Evolutionary conservation across 768 basidiomycete genomes (phyloP), one percentile per base, ranked within the genome.

Genomic region (Termitomyces bulborhizus): DNA sequence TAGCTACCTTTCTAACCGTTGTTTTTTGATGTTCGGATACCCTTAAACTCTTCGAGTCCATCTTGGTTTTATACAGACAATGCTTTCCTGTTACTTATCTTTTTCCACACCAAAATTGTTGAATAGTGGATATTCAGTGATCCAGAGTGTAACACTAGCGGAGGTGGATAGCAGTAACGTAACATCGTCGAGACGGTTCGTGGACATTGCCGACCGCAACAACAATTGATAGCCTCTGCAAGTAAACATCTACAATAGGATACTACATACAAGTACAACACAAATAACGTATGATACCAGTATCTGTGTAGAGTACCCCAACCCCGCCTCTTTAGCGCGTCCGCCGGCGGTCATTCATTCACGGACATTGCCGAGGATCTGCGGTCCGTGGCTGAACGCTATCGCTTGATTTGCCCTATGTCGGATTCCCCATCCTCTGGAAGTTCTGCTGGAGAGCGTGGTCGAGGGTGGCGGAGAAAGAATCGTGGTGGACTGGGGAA

Each of bases 401-500:
- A 18, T 4, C 29, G 34, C 4, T 48, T 36, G 15, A 34, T 24
- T 9, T 15, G 1, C 15, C 18, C 13, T 27, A 50, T 50, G 48
- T 29, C 48, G 29, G 37, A 50, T 11, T 39, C 26, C 13, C 26
- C 37, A 27, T 29, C 26, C n/a, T 31, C 42, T 26, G 51, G 43
- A 42, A 27, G 42, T 12, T 31, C 58, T 26, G 3, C 56, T 27
- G 29, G 41, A 51, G 51, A 27, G 21, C 57, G 57, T 44, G 57
- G 60, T 44, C 51, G 60, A 34, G 60, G 60, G 11, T 42, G 56
- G 21, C 53, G 61, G 9, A 37, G 59, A 50, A 57, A 54, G n/a
- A 62, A 62, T 46, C 62, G 58, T n/a, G 58, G 60, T 47, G 60
- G 58, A 4, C 44, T 57, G 4, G 58, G 57, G 8, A 62, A 62